These are phyloP conservation scores for Aspergillus floridensis DNA, from an alignment of 2,329 filamentous ascomycete species.

Conservation along the genomic window DNA sequence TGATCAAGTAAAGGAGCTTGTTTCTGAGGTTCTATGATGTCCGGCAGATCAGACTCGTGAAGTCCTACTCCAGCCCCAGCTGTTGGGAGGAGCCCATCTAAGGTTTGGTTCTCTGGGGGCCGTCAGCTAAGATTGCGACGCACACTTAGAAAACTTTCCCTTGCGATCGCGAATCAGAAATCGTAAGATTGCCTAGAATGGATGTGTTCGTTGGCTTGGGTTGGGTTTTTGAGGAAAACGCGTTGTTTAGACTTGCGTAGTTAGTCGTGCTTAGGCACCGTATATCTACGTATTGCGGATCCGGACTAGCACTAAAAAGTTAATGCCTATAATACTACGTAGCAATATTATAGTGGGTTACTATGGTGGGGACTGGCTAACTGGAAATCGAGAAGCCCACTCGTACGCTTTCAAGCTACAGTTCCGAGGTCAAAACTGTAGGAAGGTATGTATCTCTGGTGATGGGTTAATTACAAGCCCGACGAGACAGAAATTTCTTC, in stretches of 20 bases:
- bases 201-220: background rate
- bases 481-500: no score
- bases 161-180: background rate
- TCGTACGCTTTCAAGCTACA: no score
- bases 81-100: slow-evolving; percentile 4
- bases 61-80: slow-evolving; percentile 15
- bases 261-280: background rate
- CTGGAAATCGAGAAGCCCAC: background rate
- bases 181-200: background rate
- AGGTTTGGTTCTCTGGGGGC: background rate
- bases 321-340: background rate
- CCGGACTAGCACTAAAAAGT: background rate
- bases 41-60: slow-evolving; percentile 12
- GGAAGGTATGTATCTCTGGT: no score
- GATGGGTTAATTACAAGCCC: no score
- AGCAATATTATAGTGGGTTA: background rate
- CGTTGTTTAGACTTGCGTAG: background rate
- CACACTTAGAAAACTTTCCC: background rate
- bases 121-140: background rate
- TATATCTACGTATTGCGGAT: background rate
- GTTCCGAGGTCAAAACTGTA: no score
- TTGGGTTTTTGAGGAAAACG: background rate
- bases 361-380: slow-evolving; percentile 6
- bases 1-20: background rate
- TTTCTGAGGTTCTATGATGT: slow-evolving; percentile 3